Evolutionary conservation across 306 rosid genomes (phyloP).

Genomic region (cucumber (Cucumis sativus)): DNA sequence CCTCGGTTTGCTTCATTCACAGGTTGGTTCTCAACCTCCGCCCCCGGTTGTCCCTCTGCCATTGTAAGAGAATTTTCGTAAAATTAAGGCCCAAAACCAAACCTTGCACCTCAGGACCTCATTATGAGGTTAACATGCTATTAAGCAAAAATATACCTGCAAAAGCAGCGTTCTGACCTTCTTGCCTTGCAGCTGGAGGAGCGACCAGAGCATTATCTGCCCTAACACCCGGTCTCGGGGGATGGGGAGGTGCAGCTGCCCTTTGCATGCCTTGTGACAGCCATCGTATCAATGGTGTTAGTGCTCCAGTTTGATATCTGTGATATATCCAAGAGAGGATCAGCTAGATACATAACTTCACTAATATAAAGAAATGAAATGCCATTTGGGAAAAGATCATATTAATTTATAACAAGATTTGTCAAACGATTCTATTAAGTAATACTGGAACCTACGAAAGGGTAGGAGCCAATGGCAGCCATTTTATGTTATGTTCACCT

Average conservation of each 20-base stretch:
- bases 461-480: not conserved
- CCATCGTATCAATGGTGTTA: constrained; percentile 79
- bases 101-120: not conserved
- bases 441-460: not conserved
- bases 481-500: not conserved
- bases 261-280: constrained; percentile 92
- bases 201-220: constrained; percentile 49
- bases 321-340: constrained; percentile 10
- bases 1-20: constrained; percentile 32
- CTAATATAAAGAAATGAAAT: not conserved
- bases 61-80: not conserved
- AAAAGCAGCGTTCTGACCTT: constrained; percentile 44
- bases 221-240: constrained; percentile 68
- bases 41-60: constrained; percentile 57
- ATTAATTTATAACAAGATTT: not conserved
- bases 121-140: not conserved
- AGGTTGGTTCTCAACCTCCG: constrained; percentile 40
- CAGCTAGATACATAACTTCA: not conserved
- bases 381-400: not conserved
- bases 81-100: not conserved
- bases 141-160: constrained; percentile 34
- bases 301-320: constrained; percentile 93
- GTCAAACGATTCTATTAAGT: not conserved
- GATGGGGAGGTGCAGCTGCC: constrained; percentile 89
- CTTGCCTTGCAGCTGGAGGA: constrained; percentile 61